Evolutionary conservation across 106 monocot species (phyloP).

Genomic region (Acorus calamus): DNA sequence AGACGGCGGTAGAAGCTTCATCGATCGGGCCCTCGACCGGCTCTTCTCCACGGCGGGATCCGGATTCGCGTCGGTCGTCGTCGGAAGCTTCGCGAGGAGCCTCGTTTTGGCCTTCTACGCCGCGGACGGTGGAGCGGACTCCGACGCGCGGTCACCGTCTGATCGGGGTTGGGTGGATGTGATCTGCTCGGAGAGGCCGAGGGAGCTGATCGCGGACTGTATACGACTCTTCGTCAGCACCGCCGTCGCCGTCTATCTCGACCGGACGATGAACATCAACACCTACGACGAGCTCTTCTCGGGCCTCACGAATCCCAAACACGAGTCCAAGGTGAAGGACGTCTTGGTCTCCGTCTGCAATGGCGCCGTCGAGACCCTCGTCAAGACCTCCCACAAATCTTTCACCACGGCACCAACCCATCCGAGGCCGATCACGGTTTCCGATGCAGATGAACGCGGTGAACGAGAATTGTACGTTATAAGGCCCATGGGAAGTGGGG

Average conservation of each 20-base stretch:
- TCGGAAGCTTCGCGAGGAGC: conserved; percentile 47
- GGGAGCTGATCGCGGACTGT: conserved; percentile 28
- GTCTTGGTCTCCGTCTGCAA: conserved; percentile 53
- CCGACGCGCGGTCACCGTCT: not conserved
- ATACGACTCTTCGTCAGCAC: conserved; percentile 52
- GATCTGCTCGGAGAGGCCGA: conserved; percentile 21
- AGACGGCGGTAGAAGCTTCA: not conserved
- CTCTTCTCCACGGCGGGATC: conserved; percentile 41
- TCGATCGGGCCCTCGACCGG: conserved; percentile 41
- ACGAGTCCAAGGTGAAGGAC: conserved; percentile 54
- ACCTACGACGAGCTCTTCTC: conserved; percentile 58
- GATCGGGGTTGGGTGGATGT: conserved; percentile 30
- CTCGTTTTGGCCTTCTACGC: conserved; percentile 33
- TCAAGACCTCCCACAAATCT: conserved; percentile 45
- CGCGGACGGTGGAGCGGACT: not conserved
- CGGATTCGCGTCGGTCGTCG: conserved; percentile 50
- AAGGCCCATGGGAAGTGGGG: not conserved
- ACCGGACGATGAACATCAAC: conserved; percentile 63
- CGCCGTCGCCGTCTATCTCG: conserved; percentile 53
- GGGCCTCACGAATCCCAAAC: conserved; percentile 50
- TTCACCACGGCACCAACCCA: conserved; percentile 12
- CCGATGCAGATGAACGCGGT: not conserved
- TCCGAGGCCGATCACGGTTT: conserved; percentile 3
- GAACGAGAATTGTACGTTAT: not conserved
- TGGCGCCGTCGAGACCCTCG: conserved; percentile 54